Base-by-base conservation (phyloP, 352 stramenopile species). In the Blastocystis sp. region DNA sequence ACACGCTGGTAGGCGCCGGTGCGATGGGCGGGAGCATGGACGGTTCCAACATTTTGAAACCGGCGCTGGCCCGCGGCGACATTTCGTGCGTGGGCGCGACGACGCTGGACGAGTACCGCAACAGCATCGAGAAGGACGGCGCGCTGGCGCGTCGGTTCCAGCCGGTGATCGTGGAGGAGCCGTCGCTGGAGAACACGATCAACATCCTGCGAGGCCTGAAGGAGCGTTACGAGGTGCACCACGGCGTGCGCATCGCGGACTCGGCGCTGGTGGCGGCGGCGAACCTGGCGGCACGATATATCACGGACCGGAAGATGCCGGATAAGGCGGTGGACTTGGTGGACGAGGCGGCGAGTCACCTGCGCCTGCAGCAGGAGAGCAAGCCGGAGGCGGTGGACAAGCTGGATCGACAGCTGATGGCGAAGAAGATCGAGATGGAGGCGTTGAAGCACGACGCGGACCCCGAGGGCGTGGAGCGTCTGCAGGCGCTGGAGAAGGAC, bases 281-380 rank as follows among this genome's bases (percentile, higher is more conserved):
- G 10, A 96, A 95, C 76, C 91, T 98, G 10, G 95, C 93, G 5
- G 93, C 98, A 89, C 92, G 96, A 43, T 97, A 97, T 89, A 89
- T 98, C 78, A 95, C 91, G 2, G 94, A 98, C 90, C 91, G 95
- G 74, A 97, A 97, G 90, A 93, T 98, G 90, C 95, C 95, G 0
- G 95, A 98, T 81, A 98, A 98, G 80, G 95, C 95, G 0, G 97
- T 98, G 86, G 95, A 98, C 89, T 90, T 98, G 45, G 92, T 98
- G 84, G 95, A 98, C 77, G 94, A 98, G 90, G 94, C 94, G 10
- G 95, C 92, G 28, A 93, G 91, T 48, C 90, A 92, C 1, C 84
- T 95, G 43, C 90, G 93, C n/a, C 86, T 95, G 76, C 92, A 95
- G 86, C 92, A 94, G 78, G 93, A 95, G 74, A 94, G 91, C 86